Evolutionary conservation across 305 asterid genomes (phyloP).

Genomic region (Fraxinus greggii): DNA sequence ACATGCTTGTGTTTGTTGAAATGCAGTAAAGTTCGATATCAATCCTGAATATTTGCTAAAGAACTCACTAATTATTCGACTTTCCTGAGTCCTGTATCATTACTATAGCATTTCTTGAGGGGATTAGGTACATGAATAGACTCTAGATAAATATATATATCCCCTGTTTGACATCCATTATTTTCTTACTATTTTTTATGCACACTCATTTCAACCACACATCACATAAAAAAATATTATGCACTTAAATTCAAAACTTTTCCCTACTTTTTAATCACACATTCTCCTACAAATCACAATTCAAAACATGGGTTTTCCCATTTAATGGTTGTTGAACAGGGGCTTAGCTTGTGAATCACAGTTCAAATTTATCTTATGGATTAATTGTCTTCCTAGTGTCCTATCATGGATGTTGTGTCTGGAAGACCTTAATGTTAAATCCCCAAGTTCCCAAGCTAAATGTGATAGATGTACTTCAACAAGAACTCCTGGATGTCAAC

Average conservation of each 20-base stretch:
- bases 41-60: background rate
- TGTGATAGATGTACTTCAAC: background rate
- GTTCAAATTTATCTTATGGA: background rate
- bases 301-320: too few relatives aligned
- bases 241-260: too few relatives aligned
- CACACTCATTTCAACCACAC: too few relatives aligned
- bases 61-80: background rate
- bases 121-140: background rate
- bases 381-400: background rate
- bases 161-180: too few relatives aligned
- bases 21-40: background rate
- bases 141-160: background rate
- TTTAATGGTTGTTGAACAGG: too few relatives aligned
- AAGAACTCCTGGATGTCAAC: background rate
- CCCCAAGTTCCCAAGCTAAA: background rate
- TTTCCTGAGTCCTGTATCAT: background rate
- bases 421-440: background rate
- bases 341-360: background rate
- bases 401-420: background rate
- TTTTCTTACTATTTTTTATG: too few relatives aligned
- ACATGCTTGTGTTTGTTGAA: background rate
- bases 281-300: too few relatives aligned
- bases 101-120: background rate
- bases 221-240: too few relatives aligned
- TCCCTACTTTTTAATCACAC: too few relatives aligned